A percentile compares a stretch with the other conserved stretches of the same genome.
Conservation (phyloP, 2,329 filamentous ascomycete species). For the Ceratocystis lukuohia region DNA sequence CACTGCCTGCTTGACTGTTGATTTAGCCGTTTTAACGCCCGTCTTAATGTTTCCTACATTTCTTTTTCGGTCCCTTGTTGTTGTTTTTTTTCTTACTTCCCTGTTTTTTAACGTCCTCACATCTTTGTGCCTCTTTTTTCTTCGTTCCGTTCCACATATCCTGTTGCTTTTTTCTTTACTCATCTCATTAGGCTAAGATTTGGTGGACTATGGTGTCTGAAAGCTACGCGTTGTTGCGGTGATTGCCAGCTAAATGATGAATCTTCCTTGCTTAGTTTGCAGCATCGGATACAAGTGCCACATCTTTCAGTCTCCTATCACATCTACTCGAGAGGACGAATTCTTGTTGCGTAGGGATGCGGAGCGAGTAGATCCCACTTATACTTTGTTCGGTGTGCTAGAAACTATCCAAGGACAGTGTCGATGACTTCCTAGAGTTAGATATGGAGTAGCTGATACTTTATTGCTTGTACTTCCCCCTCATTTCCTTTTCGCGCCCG, state of each 20-base stretch:
- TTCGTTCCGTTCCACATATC: neutral
- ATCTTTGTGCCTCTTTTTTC: neutral
- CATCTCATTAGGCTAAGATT: neutral
- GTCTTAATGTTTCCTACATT: conserved; percentile 3
- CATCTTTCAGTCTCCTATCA: neutral
- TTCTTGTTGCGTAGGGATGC: neutral
- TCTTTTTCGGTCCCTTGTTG: neutral
- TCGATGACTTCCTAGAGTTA: conserved; percentile 6
- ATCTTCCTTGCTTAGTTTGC: neutral
- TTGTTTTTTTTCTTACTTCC: neutral
- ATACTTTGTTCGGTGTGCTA: conserved; percentile 9
- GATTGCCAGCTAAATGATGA: neutral
- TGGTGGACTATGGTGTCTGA: neutral
- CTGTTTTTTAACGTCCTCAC: conserved; percentile 1
- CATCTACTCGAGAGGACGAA: neutral
- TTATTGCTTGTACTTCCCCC: conserved; percentile 17
- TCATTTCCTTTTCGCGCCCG: neutral
- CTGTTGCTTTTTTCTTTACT: conserved; percentile 2
- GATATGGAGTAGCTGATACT: conserved; percentile 12
- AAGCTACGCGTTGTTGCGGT: neutral
- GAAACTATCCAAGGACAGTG: neutral
- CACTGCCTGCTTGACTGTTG: neutral
- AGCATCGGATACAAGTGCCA: neutral
- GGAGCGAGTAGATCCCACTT: neutral
- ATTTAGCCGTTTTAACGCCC: neutral